phyloP scores from a whole-genome alignment of 2,329 filamentous ascomycete species.

The Onygena corvina region DNA sequence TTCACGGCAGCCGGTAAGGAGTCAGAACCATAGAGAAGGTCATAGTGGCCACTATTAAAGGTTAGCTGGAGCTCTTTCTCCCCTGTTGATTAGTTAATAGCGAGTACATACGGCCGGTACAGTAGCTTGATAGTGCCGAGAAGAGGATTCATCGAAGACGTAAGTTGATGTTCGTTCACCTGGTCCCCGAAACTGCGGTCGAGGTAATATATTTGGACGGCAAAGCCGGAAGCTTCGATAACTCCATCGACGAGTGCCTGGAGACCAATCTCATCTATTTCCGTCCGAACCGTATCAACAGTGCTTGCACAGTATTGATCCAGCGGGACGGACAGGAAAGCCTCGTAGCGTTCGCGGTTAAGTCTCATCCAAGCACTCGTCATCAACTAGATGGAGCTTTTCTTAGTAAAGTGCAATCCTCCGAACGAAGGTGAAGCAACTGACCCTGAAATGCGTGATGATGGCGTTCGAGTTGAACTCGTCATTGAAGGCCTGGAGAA shows the following conservation, averaged over 20 bases:
- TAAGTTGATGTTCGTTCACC: constrained; percentile 45
- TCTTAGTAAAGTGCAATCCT: too few species aligned
- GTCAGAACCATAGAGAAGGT: constrained; percentile 69
- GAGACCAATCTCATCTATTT: constrained; percentile 86
- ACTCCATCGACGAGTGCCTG: constrained; percentile 65
- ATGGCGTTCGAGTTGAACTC: constrained; percentile 55
- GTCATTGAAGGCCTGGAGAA: constrained; percentile 65
- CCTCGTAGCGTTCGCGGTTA: constrained; percentile 55
- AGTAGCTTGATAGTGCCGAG: constrained; percentile 56
- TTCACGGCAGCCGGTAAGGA: constrained; percentile 28
- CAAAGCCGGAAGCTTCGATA: constrained; percentile 64
- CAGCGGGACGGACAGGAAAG: constrained; percentile 56
- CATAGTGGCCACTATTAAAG: constrained; percentile 63
- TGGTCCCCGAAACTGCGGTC: constrained; percentile 69
- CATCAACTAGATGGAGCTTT: constrained; percentile 65
- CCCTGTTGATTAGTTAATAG: neutral
- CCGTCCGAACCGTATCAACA: constrained; percentile 63
- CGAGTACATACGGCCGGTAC: constrained; percentile 48
- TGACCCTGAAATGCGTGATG: constrained; percentile 66
- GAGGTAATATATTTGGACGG: constrained; percentile 80
- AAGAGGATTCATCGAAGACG: constrained; percentile 18
- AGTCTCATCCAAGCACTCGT: constrained; percentile 76
- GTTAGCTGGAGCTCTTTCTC: neutral
- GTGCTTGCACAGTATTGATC: constrained; percentile 56
- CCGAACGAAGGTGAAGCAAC: constrained; percentile 15